A percentile compares a stretch with the other conserved stretches of the same genome.
phyloP scores from a whole-genome alignment of 2,329 filamentous ascomycete genomes.

The Stachybotrys chartarum region DNA sequence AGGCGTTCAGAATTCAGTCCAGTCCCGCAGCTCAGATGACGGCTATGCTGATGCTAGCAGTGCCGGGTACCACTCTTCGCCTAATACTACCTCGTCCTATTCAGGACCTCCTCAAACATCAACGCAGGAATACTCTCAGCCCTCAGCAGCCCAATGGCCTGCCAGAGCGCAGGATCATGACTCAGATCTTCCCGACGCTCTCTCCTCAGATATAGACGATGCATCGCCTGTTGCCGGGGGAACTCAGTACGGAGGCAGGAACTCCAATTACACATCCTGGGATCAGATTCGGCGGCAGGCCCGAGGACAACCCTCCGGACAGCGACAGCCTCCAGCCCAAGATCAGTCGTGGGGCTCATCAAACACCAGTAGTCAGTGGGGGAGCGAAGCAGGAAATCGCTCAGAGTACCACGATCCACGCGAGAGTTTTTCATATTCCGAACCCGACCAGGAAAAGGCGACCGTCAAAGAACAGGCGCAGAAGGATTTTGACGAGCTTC shows the following conservation, averaged over 20 bases:
- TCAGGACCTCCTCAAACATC: too few species aligned
- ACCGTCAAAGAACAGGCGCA: slow-evolving; percentile 38
- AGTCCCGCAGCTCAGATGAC: too few species aligned
- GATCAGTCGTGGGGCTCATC: neutral
- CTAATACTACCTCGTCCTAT: too few species aligned
- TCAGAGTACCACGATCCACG: slow-evolving; percentile 7
- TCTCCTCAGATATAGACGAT: neutral
- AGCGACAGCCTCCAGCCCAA: neutral
- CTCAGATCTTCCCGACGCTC: neutral
- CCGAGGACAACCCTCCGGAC: neutral
- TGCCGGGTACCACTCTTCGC: too few species aligned
- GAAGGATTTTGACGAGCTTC: slow-evolving; percentile 40
- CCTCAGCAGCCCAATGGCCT: neutral
- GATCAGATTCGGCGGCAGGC: neutral
- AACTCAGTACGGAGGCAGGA: neutral
- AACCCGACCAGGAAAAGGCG: slow-evolving; percentile 27
- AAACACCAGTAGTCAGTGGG: slow-evolving; percentile 8
- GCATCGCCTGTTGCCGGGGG: neutral
- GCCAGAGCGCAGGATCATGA: neutral
- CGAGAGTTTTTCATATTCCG: slow-evolving; percentile 26
- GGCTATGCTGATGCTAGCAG: too few species aligned
- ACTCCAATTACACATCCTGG: neutral
- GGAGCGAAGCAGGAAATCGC: slow-evolving; percentile 16
- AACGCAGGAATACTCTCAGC: neutral
- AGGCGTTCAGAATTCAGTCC: too few species aligned